Percentiles rank a stretch among this genome's conserved stretches.
Conservation (phyloP, 139 green algal species). For the Tetraselmis striata region DNA sequence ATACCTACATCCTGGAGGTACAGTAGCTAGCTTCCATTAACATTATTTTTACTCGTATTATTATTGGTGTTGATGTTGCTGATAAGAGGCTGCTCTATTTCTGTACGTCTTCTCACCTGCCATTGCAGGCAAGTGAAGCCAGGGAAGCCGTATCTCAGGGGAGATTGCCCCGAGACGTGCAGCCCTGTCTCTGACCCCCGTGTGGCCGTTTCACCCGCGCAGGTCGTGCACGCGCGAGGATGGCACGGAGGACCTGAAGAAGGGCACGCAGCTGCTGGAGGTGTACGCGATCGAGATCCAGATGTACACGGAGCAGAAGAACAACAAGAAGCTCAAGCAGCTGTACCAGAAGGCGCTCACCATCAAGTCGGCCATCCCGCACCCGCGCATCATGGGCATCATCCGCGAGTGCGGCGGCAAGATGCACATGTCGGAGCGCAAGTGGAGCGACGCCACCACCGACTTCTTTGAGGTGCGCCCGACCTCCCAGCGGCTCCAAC, state of each 20-base stretch:
- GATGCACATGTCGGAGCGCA: constrained; percentile 94
- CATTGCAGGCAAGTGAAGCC: too few relatives aligned
- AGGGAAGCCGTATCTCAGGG: too few relatives aligned
- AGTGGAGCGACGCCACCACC: constrained; percentile 82
- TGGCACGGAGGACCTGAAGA: constrained; percentile 87
- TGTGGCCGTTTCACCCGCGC: not conserved
- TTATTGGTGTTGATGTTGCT: too few relatives aligned
- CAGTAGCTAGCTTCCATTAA: too few relatives aligned
- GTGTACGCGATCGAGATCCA: constrained; percentile 98
- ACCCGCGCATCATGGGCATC: constrained; percentile 95
- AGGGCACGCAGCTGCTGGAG: constrained; percentile 97
- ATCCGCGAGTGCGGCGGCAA: constrained; percentile 97
- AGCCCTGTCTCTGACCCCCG: not conserved
- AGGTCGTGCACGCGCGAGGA: constrained; percentile 82
- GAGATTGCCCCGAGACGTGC: too few relatives aligned
- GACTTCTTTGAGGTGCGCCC: constrained; percentile 95
- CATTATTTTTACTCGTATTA: too few relatives aligned
- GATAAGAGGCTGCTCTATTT: too few relatives aligned
- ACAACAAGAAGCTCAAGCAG: constrained; percentile 91
- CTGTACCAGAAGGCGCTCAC: constrained; percentile 67
- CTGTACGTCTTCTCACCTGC: too few relatives aligned
- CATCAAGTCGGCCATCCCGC: constrained; percentile 91
- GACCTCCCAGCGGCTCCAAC: too few relatives aligned
- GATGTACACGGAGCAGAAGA: constrained; percentile 88
- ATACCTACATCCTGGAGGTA: too few relatives aligned